Evolutionary conservation across 257 asterid genomes (phyloP).

Genomic region (Misopates orontium): DNA sequence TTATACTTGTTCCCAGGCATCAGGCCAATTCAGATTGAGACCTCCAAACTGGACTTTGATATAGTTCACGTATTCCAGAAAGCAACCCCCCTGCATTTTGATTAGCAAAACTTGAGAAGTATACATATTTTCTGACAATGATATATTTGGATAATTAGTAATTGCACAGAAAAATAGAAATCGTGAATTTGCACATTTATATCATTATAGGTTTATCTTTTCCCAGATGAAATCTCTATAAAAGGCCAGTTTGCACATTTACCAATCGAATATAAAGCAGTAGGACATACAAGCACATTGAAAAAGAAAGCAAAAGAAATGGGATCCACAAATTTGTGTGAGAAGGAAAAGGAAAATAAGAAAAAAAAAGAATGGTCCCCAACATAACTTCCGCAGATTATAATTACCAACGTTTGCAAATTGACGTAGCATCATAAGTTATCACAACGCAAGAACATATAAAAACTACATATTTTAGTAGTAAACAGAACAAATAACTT

Average conservation of each 20-base stretch:
- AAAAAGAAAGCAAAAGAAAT: slow-evolving; percentile 42
- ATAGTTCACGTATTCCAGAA: slow-evolving; percentile 39
- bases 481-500: slow-evolving; percentile 16
- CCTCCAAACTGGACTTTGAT: slow-evolving; percentile 39
- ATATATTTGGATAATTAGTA: slow-evolving; percentile 23
- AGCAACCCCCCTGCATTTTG: slow-evolving; percentile 61
- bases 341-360: background rate
- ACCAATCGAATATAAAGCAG: slow-evolving; percentile 26
- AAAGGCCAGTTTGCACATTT: slow-evolving; percentile 24
- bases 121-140: slow-evolving; percentile 23
- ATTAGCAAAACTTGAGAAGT: slow-evolving; percentile 39
- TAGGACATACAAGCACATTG: slow-evolving; percentile 31
- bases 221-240: slow-evolving; percentile 9
- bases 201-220: background rate
- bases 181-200: slow-evolving; percentile 13
- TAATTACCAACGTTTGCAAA: slow-evolving; percentile 27
- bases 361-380: slow-evolving; percentile 12
- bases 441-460: slow-evolving; percentile 27
- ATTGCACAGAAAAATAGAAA: slow-evolving; percentile 21
- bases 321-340: slow-evolving; percentile 50
- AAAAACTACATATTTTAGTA: slow-evolving; percentile 2
- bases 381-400: slow-evolving; percentile 18
- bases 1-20: slow-evolving; percentile 84
- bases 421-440: slow-evolving; percentile 25
- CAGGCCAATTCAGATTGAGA: slow-evolving; percentile 33